These are phyloP conservation scores for Hyphopichia khmerensis DNA, from an alignment of 1,139 yeast species.

Conservation along the genomic window DNA sequence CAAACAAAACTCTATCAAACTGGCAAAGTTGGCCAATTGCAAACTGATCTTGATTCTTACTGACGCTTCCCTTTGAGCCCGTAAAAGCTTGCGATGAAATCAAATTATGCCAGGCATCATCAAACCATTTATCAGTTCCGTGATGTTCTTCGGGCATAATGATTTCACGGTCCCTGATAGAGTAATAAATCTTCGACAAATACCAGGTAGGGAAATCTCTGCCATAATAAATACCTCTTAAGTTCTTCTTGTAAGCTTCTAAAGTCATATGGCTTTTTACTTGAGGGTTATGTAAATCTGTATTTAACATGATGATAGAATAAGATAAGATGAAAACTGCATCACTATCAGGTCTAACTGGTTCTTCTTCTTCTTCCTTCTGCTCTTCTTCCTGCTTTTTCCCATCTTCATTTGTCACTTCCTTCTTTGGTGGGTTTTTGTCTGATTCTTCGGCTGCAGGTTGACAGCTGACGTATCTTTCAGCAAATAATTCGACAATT, in stretches of 20 bases:
- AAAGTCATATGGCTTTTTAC: slow-evolving; percentile 85
- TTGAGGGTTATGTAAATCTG: slow-evolving; percentile 77
- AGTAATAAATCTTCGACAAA: slow-evolving; percentile 71
- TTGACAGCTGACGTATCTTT: slow-evolving; percentile 68
- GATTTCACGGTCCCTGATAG: slow-evolving; percentile 83
- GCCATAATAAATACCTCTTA: slow-evolving; percentile 76
- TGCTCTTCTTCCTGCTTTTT: slow-evolving; percentile 11
- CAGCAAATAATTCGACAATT: slow-evolving; percentile 83
- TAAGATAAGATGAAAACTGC: slow-evolving; percentile 72
- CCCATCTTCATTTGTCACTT: slow-evolving; percentile 11
- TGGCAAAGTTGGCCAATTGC: slow-evolving; percentile 28
- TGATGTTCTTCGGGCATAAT: slow-evolving; percentile 98
- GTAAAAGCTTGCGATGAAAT: slow-evolving; percentile 50
- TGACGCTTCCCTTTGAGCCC: background rate
- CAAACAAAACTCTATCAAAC: slow-evolving; percentile 73
- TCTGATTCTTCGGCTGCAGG: slow-evolving; percentile 17
- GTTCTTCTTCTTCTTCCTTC: slow-evolving; percentile 23
- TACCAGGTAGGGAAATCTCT: slow-evolving; percentile 87
- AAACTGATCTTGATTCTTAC: slow-evolving; percentile 16
- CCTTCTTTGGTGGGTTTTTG: slow-evolving; percentile 16
- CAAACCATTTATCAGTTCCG: slow-evolving; percentile 85
- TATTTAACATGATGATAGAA: slow-evolving; percentile 74
- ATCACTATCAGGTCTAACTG: slow-evolving; percentile 68
- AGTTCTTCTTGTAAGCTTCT: slow-evolving; percentile 75
- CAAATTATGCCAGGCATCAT: slow-evolving; percentile 87